phyloP scores from a whole-genome alignment of 2,329 filamentous ascomycete species.

The Colletotrichum cuscutae region DNA sequence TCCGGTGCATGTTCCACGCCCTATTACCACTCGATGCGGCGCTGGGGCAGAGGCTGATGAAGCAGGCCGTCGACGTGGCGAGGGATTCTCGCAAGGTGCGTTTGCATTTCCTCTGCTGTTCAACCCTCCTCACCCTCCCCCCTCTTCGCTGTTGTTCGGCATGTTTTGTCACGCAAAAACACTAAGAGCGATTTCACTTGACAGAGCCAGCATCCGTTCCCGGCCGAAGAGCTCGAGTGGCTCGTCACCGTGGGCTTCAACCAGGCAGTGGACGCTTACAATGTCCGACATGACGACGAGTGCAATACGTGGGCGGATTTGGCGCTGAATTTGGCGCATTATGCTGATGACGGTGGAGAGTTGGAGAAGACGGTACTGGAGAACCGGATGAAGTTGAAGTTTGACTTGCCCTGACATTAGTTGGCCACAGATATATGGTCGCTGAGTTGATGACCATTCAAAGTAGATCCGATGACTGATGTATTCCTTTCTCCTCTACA shows the following conservation, averaged over 20 bases:
- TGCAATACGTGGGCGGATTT: constrained; percentile 72
- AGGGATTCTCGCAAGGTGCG: constrained; percentile 59
- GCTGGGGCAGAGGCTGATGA: constrained; percentile 68
- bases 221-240: constrained; percentile 78
- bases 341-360: constrained; percentile 63
- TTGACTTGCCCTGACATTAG: background rate
- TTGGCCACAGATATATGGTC: background rate
- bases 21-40: constrained; percentile 67
- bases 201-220: constrained; percentile 63
- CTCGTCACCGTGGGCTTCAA: constrained; percentile 78
- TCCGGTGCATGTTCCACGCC: constrained; percentile 80
- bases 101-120: background rate
- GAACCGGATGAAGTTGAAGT: constrained; percentile 10
- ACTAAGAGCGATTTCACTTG: constrained; percentile 12
- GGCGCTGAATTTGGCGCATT: constrained; percentile 70
- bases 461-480: background rate
- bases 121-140: background rate
- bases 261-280: constrained; percentile 74
- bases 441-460: background rate
- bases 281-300: constrained; percentile 61
- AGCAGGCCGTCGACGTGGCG: constrained; percentile 69
- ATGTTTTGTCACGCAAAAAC: too few relatives aligned
- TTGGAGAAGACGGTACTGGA: constrained; percentile 41
- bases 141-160: constrained; percentile 1
- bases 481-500: background rate